Percentiles rank a stretch among this genome's conserved stretches.
These are phyloP conservation scores for Meira miltonrushii DNA, from an alignment of 1,284 basidiomycete genomes.

Conservation along the genomic window DNA sequence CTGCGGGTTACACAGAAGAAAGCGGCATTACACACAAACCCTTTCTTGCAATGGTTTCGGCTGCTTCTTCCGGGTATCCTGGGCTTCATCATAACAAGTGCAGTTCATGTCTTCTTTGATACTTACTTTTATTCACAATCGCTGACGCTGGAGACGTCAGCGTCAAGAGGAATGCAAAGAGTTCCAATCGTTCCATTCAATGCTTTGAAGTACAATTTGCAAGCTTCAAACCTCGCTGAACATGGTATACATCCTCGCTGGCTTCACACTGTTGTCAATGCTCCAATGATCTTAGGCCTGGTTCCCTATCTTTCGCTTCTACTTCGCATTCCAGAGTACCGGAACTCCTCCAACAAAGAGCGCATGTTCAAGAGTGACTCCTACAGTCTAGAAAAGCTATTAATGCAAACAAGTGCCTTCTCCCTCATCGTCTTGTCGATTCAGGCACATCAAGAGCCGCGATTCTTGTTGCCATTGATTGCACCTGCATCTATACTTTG, in stretches of 20 bases:
- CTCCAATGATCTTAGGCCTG: conserved; percentile 48
- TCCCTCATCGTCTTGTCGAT: conserved; percentile 39
- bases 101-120: conserved; percentile 17
- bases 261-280: conserved; percentile 46
- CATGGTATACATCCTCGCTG: conserved; percentile 52
- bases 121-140: conserved; percentile 13
- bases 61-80: background rate
- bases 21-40: background rate
- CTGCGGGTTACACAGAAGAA: background rate
- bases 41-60: background rate
- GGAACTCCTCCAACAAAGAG: too few relatives aligned
- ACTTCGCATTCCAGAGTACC: too few relatives aligned
- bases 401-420: conserved; percentile 6
- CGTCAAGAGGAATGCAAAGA: background rate
- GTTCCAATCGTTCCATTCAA: conserved; percentile 40
- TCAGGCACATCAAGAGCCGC: conserved; percentile 53
- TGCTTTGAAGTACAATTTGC: conserved; percentile 49
- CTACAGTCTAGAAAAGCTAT: too few relatives aligned
- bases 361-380: too few relatives aligned
- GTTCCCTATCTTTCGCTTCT: conserved; percentile 10
- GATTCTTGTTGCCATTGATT: conserved; percentile 50
- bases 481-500: conserved; percentile 22
- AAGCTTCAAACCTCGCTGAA: conserved; percentile 38
- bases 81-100: conserved; percentile 3
- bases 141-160: too few relatives aligned